Percentiles rank a stretch among this genome's conserved stretches.
Conservation (phyloP, 1,284 basidiomycete species). For the Chalciporus piperatoides region DNA sequence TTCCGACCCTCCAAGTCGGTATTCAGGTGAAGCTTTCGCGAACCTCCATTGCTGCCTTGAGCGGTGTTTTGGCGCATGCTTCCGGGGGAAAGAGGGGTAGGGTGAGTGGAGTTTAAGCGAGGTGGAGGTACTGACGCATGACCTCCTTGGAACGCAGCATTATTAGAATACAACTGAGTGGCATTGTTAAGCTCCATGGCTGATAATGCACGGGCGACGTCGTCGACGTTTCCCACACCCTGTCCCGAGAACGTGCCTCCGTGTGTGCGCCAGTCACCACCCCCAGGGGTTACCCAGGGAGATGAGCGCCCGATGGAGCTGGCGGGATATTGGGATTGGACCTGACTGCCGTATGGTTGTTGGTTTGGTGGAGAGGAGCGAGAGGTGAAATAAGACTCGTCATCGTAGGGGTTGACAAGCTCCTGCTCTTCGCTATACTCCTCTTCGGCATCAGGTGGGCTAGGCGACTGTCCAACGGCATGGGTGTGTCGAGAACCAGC, state of each 20-base stretch:
- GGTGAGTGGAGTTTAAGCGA: constrained; percentile 58
- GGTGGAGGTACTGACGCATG: constrained; percentile 58
- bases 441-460: constrained; percentile 54
- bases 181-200: constrained; percentile 51
- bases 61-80: constrained; percentile 34
- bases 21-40: constrained; percentile 48
- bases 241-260: constrained; percentile 31
- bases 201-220: constrained; percentile 69
- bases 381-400: constrained; percentile 50
- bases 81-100: constrained; percentile 43
- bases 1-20: constrained; percentile 64
- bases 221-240: constrained; percentile 52
- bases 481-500: constrained; percentile 35
- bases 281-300: constrained; percentile 55
- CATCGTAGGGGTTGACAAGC: constrained; percentile 49
- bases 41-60: constrained; percentile 34
- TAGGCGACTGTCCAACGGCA: constrained; percentile 38
- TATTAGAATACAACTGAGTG: constrained; percentile 35
- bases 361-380: constrained; percentile 30
- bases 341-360: constrained; percentile 31
- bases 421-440: constrained; percentile 53
- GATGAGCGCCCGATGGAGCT: constrained; percentile 61
- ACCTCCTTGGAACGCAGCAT: constrained; percentile 36
- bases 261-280: constrained; percentile 60
- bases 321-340: constrained; percentile 45